Evolutionary conservation across 495 filamentous ascomycete species (phyloP), one percentile per base, ranked within the genome.

Genomic region (Penicillium taxi): DNA sequence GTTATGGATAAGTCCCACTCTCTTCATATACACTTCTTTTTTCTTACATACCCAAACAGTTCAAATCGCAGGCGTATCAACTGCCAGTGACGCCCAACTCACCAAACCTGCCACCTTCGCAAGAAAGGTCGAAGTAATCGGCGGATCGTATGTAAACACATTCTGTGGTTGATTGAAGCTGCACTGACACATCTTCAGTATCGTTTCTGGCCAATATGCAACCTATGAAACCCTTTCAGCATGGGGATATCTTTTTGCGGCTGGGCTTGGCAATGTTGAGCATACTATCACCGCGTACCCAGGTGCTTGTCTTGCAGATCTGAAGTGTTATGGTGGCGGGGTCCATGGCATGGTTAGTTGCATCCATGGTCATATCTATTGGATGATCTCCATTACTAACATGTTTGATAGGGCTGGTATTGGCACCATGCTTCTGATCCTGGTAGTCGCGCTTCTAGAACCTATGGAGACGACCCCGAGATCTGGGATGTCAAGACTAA

Each of bases 401-500:
- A 5, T 9, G 6, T 18, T 21, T 15, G 0, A 30, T 62, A 80
- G 50, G 61, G 61, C 12, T 72, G 79, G 47, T 79, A 82, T 56
- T 84, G 78, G 78, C 76, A 77, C 44, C 75, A 72, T 17, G 75
- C 78, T 1, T 74, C 74, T 0, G 79, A 83, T 45, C 75, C 71
- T 1, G 70, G 68, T 31, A 58, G 53, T 23, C 68, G 79, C 13
- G 73, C 73, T 0, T 39, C 45, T 5, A 45, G 60, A 12, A 65
- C 73, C 8, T 75, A 70, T 44, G 75, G 71, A 39, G 63, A 69
- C 19, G 59, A 70, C 2, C 73, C 76, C 0, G 74, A 81, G 39
- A 51, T 63, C 0, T 84, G 74, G 73, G 70, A 79, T 44, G 80
- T 82, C 35, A 56, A 52, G 5, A 68, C 67, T 20, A 71, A 76